These are phyloP conservation scores for Coniochaeta sp. DNA, from an alignment of 2,329 filamentous ascomycete species.

Conservation along the genomic window DNA sequence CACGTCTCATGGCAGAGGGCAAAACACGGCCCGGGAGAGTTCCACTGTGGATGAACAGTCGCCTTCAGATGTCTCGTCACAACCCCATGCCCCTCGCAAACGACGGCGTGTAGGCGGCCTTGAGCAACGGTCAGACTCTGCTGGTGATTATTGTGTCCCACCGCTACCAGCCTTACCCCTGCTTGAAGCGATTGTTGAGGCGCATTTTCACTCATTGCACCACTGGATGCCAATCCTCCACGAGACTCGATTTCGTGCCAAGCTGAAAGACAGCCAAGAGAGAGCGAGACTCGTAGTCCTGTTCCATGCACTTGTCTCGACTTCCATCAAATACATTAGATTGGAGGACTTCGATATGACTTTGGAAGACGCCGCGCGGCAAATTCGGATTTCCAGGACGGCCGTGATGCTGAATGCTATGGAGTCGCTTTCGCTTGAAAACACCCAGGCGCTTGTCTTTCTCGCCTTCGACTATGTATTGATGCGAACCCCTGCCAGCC, in stretches of 20 bases:
- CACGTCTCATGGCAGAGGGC: neutral
- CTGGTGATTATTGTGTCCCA: constrained; percentile 1
- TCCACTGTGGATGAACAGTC: neutral
- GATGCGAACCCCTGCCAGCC: neutral
- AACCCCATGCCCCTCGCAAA: constrained; percentile 2
- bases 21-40: neutral
- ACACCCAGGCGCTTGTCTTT: constrained; percentile 23
- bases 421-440: constrained; percentile 21
- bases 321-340: constrained; percentile 15
- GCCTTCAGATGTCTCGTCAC: neutral
- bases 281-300: constrained; percentile 18
- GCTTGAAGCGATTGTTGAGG: constrained; percentile 17
- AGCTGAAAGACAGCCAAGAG: constrained; percentile 15
- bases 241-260: constrained; percentile 19
- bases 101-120: constrained; percentile 6
- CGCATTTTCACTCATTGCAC: constrained; percentile 22
- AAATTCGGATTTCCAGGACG: constrained; percentile 7
- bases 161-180: constrained; percentile 6
- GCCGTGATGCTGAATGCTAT: constrained; percentile 20
- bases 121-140: neutral
- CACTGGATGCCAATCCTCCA: constrained; percentile 29
- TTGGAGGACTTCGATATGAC: constrained; percentile 13
- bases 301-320: constrained; percentile 23
- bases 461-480: constrained; percentile 23
- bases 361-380: neutral